Conservation (phyloP, 164 flowering plant genomes). For the Aristolochia contorta region DNA sequence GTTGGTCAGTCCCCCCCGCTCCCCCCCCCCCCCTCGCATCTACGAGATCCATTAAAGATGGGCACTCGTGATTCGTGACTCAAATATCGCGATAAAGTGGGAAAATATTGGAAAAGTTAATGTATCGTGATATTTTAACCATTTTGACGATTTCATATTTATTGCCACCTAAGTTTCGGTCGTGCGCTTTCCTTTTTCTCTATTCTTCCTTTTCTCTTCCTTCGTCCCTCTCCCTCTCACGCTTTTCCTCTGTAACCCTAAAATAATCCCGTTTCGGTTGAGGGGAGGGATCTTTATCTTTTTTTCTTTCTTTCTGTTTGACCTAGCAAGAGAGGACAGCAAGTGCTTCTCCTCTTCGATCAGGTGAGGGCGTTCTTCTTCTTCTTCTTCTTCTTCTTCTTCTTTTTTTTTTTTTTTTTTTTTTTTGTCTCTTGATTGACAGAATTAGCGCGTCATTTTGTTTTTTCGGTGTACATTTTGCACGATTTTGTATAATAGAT, state of each 20-base stretch:
- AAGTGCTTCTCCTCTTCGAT: neutral
- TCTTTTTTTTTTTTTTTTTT: too few relatives aligned
- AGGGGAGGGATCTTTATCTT: too few relatives aligned
- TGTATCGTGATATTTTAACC: neutral
- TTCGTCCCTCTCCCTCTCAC: neutral
- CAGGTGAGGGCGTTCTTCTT: neutral
- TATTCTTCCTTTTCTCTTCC: neutral
- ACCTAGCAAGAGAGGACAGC: neutral
- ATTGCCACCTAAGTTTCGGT: slow-evolving; percentile 1
- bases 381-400: neutral
- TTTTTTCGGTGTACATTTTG: neutral
- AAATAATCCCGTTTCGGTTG: too few relatives aligned
- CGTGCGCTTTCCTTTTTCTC: neutral
- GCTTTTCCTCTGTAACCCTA: too few relatives aligned
- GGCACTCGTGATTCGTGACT: too few relatives aligned
- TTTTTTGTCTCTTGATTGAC: neutral
- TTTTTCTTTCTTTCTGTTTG: too few relatives aligned
- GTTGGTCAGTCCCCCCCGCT: too few relatives aligned
- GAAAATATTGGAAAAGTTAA: neutral
- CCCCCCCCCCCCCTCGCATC: too few relatives aligned
- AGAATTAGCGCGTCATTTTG: neutral
- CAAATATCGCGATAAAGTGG: too few relatives aligned
- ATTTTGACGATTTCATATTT: slow-evolving; percentile 1
- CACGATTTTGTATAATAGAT: neutral
- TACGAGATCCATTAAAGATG: too few relatives aligned